These are phyloP conservation scores for Candida bentonensis DNA, from an alignment of 805 yeast species.

Conservation along the genomic window DNA sequence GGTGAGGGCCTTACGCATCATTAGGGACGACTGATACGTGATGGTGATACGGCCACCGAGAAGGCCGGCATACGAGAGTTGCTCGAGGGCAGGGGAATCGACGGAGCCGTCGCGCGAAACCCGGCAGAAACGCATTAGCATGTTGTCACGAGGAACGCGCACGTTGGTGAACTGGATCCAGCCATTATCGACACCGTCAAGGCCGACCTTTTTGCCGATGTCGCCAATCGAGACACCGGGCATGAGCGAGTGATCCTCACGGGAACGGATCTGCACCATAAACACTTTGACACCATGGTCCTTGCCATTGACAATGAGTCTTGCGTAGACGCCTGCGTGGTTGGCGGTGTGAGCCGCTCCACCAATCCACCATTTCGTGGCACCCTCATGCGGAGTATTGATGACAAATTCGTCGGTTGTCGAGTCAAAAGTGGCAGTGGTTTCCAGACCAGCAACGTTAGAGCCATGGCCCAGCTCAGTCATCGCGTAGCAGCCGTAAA, in stretches of 20 bases:
- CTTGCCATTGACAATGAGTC: slow-evolving; percentile 64
- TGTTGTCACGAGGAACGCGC: slow-evolving; percentile 65
- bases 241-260: slow-evolving; percentile 44
- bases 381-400: slow-evolving; percentile 81
- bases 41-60: slow-evolving; percentile 80
- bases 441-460: slow-evolving; percentile 84
- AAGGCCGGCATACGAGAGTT: slow-evolving; percentile 75
- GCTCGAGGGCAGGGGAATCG: slow-evolving; percentile 71
- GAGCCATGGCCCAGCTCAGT: slow-evolving; percentile 90
- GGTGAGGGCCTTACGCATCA: slow-evolving; percentile 64
- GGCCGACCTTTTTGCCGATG: slow-evolving; percentile 90
- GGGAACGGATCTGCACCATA: slow-evolving; percentile 78
- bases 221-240: slow-evolving; percentile 84
- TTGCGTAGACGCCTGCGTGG: slow-evolving; percentile 73
- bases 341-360: slow-evolving; percentile 95
- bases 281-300: slow-evolving; percentile 90
- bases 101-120: slow-evolving; percentile 61
- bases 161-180: slow-evolving; percentile 89
- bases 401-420: slow-evolving; percentile 54
- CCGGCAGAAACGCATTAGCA: slow-evolving; percentile 69
- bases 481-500: slow-evolving; percentile 84
- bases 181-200: slow-evolving; percentile 92
- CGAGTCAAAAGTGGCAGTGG: slow-evolving; percentile 72
- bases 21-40: slow-evolving; percentile 76
- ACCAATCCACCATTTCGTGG: slow-evolving; percentile 98